Conservation (phyloP, 139 green algal species). For the Picochlorum sp. region DNA sequence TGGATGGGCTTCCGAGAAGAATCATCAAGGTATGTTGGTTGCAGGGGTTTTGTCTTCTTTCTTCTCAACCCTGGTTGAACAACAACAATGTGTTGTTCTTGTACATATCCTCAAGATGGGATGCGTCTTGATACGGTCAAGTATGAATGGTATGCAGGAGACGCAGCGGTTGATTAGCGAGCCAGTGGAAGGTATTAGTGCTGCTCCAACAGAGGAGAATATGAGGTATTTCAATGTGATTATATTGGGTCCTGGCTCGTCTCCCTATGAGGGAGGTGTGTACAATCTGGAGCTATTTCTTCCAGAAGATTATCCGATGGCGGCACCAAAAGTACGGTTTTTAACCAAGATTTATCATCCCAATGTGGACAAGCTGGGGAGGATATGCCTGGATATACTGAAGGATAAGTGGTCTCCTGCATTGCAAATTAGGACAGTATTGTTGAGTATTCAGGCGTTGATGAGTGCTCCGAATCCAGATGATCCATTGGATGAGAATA, state of each 20-base stretch:
- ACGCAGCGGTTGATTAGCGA: conserved; percentile 95
- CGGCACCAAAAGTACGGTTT: conserved; percentile 94
- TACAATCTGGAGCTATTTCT: conserved; percentile 99
- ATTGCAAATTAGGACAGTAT: conserved; percentile 95
- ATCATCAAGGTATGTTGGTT: conserved; percentile 4
- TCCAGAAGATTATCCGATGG: conserved; percentile 99
- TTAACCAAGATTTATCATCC: conserved; percentile 98
- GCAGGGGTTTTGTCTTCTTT: neutral
- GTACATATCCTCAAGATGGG: neutral
- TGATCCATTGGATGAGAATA: conserved; percentile 89
- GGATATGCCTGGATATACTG: conserved; percentile 98
- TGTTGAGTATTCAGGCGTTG: conserved; percentile 96
- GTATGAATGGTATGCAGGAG: conserved; percentile 46
- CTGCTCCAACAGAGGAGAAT: conserved; percentile 92
- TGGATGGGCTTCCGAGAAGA: neutral
- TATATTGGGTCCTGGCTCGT: conserved; percentile 82
- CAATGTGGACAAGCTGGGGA: conserved; percentile 98
- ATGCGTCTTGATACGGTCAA: neutral
- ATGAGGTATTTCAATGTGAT: conserved; percentile 98
- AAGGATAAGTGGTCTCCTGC: conserved; percentile 99
- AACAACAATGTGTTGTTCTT: neutral
- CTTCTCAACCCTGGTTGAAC: too few relatives aligned
- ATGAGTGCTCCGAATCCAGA: conserved; percentile 96
- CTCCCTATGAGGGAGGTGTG: conserved; percentile 92
- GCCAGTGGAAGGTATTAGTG: conserved; percentile 92